These are phyloP conservation scores for Suillus americanus DNA, from an alignment of 768 basidiomycete genomes.

Conservation along the genomic window DNA sequence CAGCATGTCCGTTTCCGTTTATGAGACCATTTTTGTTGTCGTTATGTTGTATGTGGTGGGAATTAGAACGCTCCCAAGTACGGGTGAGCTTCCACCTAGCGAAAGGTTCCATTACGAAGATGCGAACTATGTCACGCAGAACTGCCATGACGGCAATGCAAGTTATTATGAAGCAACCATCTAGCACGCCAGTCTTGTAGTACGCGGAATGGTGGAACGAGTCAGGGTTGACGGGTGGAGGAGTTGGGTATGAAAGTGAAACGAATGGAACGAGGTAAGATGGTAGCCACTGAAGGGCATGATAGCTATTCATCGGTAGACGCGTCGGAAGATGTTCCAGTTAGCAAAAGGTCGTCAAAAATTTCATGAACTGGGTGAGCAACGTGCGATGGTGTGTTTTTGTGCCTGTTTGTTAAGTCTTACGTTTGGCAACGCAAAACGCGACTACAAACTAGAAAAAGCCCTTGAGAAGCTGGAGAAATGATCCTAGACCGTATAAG, in stretches of 20 bases:
- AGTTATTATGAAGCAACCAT: slow-evolving; percentile 78
- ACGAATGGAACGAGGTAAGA: slow-evolving; percentile 66
- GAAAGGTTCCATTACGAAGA: slow-evolving; percentile 77
- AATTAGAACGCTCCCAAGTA: slow-evolving; percentile 38
- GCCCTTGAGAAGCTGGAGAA: slow-evolving; percentile 8
- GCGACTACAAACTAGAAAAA: slow-evolving; percentile 18
- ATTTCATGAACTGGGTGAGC: slow-evolving; percentile 29
- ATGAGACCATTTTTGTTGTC: slow-evolving; percentile 30
- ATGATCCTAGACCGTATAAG: slow-evolving; percentile 4
- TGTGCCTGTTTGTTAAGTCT: slow-evolving; percentile 30
- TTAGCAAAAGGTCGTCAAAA: slow-evolving; percentile 27
- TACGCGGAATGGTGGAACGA: slow-evolving; percentile 71
- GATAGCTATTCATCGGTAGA: slow-evolving; percentile 36
- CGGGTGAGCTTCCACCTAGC: slow-evolving; percentile 72
- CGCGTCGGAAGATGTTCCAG: slow-evolving; percentile 19
- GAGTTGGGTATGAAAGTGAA: slow-evolving; percentile 67
- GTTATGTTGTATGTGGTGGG: slow-evolving; percentile 17
- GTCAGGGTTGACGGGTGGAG: slow-evolving; percentile 57
- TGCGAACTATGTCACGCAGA: slow-evolving; percentile 73
- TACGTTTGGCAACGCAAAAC: slow-evolving; percentile 29
- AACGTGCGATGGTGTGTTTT: slow-evolving; percentile 21
- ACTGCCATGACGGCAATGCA: slow-evolving; percentile 87
- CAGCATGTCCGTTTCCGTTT: slow-evolving; percentile 36
- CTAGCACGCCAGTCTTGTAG: slow-evolving; percentile 72
- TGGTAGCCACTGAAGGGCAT: slow-evolving; percentile 43